Base-by-base conservation (phyloP, 768 basidiomycete genomes). In the Tulasnella sp. region DNA sequence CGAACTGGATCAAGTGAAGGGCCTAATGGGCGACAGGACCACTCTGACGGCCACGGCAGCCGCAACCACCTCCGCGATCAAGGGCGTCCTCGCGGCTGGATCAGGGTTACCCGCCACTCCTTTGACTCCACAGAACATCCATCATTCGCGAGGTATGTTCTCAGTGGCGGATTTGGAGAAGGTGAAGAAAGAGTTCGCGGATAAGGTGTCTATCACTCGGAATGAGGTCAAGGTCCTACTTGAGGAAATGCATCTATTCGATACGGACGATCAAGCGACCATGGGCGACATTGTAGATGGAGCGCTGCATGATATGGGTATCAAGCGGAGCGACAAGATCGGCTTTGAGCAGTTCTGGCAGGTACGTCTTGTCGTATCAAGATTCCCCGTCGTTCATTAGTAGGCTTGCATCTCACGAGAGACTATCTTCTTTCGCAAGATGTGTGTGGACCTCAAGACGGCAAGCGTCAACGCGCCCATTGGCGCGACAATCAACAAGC, bases 261-360 rank as follows among this genome's bases (percentile, higher is more conserved):
- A 62, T 82, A 64, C 67, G 61, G 62, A 72, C 63, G 72, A 88
- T 65, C 81, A 80, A 64, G 77, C 73, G 13, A 73, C 86, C 60
- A 73, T 78, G 53, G 70, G 74, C 44, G 80, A 81, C 64, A 87
- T 90, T 62, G 76, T 83, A 44, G 78, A 82, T 32, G 86, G 89
- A 68, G 88, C 90, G 0, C 76, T 94, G 53, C 77, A 78, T 58
- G 83, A 86, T 68, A 83, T 86, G 62, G 92, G 88, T 3, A 81
- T 88, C 69, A 72, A 74, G 51, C 70, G 71, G 21, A 74, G 77
- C 65, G 70, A 71, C 27, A 77, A 78, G 26, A 72, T 96, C 49
- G 81, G 84, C 63, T 82, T 90, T 66, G 87, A 94, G 64, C 88
- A 89, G 68, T 94, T 94, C 70, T 75, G 93, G 51, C 90, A 94